Percentiles rank a stretch among this genome's conserved stretches.
These are phyloP conservation scores for Metroxylon sagu DNA, from an alignment of 176 grass and related monocot species.

Conservation along the genomic window DNA sequence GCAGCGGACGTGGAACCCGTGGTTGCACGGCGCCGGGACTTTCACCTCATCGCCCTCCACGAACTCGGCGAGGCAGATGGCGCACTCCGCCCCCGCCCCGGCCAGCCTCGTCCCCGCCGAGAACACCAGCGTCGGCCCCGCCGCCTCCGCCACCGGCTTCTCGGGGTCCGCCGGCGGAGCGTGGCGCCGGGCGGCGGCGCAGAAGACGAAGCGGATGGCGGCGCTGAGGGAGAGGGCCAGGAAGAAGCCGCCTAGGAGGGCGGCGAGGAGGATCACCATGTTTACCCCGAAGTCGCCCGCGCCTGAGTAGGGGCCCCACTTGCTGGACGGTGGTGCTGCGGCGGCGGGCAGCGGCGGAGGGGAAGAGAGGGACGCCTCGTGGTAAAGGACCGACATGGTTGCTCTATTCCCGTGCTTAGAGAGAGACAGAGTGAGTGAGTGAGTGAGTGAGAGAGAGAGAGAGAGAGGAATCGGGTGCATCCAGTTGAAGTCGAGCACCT, in stretches of 20 bases:
- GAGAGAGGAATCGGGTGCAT: too few relatives aligned
- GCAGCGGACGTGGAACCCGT: conserved; percentile 60
- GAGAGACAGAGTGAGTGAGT: background rate
- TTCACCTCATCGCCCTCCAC: conserved; percentile 36
- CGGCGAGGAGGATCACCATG: conserved; percentile 35
- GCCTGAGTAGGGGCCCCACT: conserved; percentile 31
- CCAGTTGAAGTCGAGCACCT: too few relatives aligned
- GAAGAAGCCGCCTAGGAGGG: conserved; percentile 12
- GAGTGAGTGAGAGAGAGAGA: background rate
- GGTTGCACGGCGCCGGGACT: conserved; percentile 41
- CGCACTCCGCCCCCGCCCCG: conserved; percentile 18
- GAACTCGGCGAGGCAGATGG: conserved; percentile 37
- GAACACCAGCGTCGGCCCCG: conserved; percentile 8
- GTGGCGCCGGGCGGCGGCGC: background rate
- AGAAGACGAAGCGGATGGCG: conserved; percentile 13
- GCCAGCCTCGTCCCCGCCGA: conserved; percentile 1
- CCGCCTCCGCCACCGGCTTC: conserved; percentile 1
- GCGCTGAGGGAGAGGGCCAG: conserved; percentile 11
- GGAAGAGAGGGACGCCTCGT: conserved; percentile 6
- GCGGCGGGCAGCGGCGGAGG: background rate
- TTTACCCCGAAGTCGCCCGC: conserved; percentile 26
- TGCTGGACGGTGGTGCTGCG: background rate
- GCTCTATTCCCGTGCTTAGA: background rate
- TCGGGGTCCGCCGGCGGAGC: conserved; percentile 3
- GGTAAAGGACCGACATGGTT: background rate